Percentiles rank a stretch among this genome's conserved stretches.
phyloP scores from a whole-genome alignment of 108 stramenopile genomes.

The Fragilaria radians region DNA sequence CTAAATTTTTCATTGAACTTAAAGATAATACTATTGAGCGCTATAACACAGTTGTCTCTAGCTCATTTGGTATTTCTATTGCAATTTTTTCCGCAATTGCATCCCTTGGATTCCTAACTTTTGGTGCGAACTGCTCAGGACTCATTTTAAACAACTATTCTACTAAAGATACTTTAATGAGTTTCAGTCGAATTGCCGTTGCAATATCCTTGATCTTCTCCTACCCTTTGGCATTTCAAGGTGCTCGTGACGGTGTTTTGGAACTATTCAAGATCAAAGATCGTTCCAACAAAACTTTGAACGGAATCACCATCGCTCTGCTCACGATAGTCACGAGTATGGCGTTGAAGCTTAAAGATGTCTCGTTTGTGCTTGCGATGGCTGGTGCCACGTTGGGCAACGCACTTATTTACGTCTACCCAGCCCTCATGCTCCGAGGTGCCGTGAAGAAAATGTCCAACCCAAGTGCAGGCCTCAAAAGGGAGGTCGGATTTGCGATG shows the following conservation, averaged over 20 bases:
- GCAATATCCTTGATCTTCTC: conserved; percentile 84
- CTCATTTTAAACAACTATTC: conserved; percentile 95
- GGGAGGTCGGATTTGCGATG: conserved; percentile 55
- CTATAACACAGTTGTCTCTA: conserved; percentile 69
- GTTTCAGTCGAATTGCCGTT: conserved; percentile 84
- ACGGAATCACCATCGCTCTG: conserved; percentile 51
- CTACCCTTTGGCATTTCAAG: conserved; percentile 58
- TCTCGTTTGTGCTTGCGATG: conserved; percentile 87
- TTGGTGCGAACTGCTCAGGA: conserved; percentile 78
- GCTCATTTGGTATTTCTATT: conserved; percentile 74
- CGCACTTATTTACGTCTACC: conserved; percentile 84
- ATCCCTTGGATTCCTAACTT: conserved; percentile 85
- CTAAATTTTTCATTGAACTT: conserved; percentile 86
- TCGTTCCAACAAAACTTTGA: conserved; percentile 38
- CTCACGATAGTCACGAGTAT: conserved; percentile 52
- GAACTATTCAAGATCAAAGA: conserved; percentile 62
- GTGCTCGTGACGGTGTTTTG: conserved; percentile 82
- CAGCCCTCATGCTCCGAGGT: conserved; percentile 71
- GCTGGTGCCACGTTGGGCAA: conserved; percentile 93
- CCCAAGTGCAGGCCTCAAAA: conserved; percentile 21
- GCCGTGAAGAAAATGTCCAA: conserved; percentile 57
- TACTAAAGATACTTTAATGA: conserved; percentile 75
- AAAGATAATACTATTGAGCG: conserved; percentile 81
- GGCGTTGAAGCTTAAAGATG: conserved; percentile 67
- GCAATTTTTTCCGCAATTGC: conserved; percentile 67